These are phyloP conservation scores for Canna indica DNA, from an alignment of 176 grass and related monocot genomes.

Conservation along the genomic window DNA sequence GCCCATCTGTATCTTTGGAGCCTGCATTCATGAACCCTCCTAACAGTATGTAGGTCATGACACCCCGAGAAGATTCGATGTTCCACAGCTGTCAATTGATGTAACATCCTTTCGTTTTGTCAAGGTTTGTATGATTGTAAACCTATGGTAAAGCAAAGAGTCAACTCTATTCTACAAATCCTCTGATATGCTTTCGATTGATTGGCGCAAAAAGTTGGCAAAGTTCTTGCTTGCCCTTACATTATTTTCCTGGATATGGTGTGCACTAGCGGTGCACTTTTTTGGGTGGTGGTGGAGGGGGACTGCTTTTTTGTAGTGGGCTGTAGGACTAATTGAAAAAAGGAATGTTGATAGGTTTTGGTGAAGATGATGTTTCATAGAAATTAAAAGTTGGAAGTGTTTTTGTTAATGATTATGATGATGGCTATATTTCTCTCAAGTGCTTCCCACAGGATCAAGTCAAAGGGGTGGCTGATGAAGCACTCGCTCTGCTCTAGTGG, in stretches of 20 bases:
- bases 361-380: neutral
- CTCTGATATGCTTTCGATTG: neutral
- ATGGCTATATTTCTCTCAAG: neutral
- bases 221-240: neutral
- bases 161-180: neutral
- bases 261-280: neutral
- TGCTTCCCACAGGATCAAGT: neutral
- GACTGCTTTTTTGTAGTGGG: slow-evolving; percentile 6
- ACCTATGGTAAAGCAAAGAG: neutral
- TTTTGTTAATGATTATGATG: neutral
- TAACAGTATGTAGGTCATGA: slow-evolving; percentile 9
- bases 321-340: neutral
- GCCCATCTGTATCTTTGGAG: neutral
- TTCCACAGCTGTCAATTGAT: neutral
- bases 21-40: neutral
- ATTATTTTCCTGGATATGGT: neutral
- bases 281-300: neutral
- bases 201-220: neutral
- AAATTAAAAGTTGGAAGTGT: slow-evolving; percentile 2
- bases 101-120: neutral
- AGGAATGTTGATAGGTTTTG: neutral
- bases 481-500: slow-evolving; percentile 6
- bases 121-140: slow-evolving; percentile 4
- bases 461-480: neutral
- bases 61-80: neutral